Percentiles rank a stretch among this genome's conserved stretches.
Conservation (phyloP, 2,329 filamentous ascomycete species). For the Phaeosphaeria sp. region DNA sequence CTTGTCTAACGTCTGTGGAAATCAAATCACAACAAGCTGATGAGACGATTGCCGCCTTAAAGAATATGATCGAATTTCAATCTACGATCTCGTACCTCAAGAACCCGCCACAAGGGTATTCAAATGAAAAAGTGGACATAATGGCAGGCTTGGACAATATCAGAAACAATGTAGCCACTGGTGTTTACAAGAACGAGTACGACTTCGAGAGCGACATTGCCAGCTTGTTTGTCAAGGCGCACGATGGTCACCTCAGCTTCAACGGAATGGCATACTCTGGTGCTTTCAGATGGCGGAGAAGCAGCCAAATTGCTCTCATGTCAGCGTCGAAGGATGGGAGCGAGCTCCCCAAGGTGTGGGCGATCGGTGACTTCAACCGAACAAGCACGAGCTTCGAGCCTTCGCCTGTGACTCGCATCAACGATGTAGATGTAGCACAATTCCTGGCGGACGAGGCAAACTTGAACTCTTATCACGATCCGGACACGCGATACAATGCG, state of each 20-base stretch:
- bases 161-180: conserved; percentile 34
- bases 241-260: conserved; percentile 46
- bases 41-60: conserved; percentile 38
- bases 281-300: conserved; percentile 44
- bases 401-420: conserved; percentile 48
- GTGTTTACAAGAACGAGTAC: conserved; percentile 49
- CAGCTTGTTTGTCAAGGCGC: conserved; percentile 36
- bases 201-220: conserved; percentile 51
- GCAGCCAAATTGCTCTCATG: conserved; percentile 35
- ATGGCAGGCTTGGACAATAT: conserved; percentile 47
- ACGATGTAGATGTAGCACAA: conserved; percentile 43
- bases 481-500: conserved; percentile 50
- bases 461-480: conserved; percentile 47
- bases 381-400: conserved; percentile 29
- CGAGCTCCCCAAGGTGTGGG: conserved; percentile 39
- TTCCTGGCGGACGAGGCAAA: conserved; percentile 44
- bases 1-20: conserved; percentile 48
- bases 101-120: conserved; percentile 45
- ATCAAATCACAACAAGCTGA: conserved; percentile 34
- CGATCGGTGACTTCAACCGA: conserved; percentile 40
- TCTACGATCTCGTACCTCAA: conserved; percentile 51
- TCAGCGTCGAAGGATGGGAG: conserved; percentile 41
- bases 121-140: conserved; percentile 50
- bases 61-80: conserved; percentile 49
- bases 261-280: conserved; percentile 46